Evolutionary conservation across 202 grass and related monocot genomes (phyloP).

Genomic region (Zizania palustris): DNA sequence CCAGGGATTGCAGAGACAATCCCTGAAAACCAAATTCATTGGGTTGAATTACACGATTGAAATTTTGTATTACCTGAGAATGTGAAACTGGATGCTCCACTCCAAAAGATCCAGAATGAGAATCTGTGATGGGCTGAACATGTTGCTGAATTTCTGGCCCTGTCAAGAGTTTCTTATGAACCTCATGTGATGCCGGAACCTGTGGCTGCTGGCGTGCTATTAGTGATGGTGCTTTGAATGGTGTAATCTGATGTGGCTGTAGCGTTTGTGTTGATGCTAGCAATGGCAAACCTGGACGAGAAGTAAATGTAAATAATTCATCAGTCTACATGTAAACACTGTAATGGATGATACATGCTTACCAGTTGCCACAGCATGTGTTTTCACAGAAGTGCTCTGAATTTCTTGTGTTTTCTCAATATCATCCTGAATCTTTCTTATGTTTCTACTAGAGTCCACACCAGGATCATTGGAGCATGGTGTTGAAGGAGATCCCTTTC

Average conservation of each 20-base stretch:
- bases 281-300: slow-evolving; percentile 14
- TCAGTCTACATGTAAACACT: not conserved
- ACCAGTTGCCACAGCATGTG: slow-evolving; percentile 24
- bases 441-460: not conserved
- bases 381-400: not conserved
- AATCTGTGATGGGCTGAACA: slow-evolving; percentile 3
- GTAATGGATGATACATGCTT: slow-evolving; percentile 10
- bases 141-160: not conserved
- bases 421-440: not conserved
- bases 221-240: not conserved
- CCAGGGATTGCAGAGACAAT: not conserved
- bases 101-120: slow-evolving; percentile 16
- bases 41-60: not conserved
- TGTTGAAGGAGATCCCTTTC: slow-evolving; percentile 19
- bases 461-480: not conserved
- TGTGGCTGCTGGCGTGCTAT: not conserved
- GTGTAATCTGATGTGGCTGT: not conserved
- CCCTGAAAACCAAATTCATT: not conserved
- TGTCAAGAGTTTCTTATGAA: not conserved
- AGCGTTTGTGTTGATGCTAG: not conserved
- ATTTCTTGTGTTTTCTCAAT: slow-evolving; percentile 29
- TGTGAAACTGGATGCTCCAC: not conserved
- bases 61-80: not conserved
- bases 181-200: not conserved
- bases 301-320: slow-evolving; percentile 25